Base-by-base conservation (phyloP, 2,329 filamentous ascomycete genomes). In the Thelonectria olida region DNA sequence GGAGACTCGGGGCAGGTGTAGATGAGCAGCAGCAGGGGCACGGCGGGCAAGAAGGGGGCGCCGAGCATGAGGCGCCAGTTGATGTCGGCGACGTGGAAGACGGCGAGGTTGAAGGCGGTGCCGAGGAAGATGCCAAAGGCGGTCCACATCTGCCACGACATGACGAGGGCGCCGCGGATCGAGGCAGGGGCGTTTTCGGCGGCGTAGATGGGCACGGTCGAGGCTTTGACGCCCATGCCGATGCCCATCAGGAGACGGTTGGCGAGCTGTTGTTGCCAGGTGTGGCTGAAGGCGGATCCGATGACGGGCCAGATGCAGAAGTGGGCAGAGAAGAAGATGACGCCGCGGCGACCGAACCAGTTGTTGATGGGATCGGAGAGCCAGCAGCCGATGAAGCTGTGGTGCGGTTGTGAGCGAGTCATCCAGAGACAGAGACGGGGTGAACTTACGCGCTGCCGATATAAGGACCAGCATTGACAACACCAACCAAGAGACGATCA, bases 131-230 rank as follows among this genome's bases (percentile, higher is more conserved):
- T 82, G 48, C 80, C 79, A 60, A 89, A 85, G 0, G 84, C 84
- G 3, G 84, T 88, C 86, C 88, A 90, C 77, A 91, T 84, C 64
- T 86, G 84, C 91, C 92, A 95, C 62, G 88, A 90, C 91, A 95
- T 95, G 63, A 94, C 91, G 3, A 96, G 80, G 15, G 89, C 91
- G 66, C 91, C 90, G 69, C 90, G 84, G 53, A 93, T 88, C 4
- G 81, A 75, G 2, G 90, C 87, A 0, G 91, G 90, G 0, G 88
- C 83, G 50, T 87, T 91, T 73, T 93, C 91, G 1, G 91, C 91
- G 1, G 90, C 88, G 68, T 92, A 94, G 27, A 94, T 88, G 0
- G 92, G 91, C 0, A 90, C 86, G 0, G 83, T 87, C 1, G 84
- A 85, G 6, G 86, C 85, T 71, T 91, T 91, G 13, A 86, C 82